Percentiles rank a stretch among this genome's conserved stretches.
Evolutionary conservation across 2,329 filamentous ascomycete species (phyloP).

Genomic region (Claviceps monticola): DNA sequence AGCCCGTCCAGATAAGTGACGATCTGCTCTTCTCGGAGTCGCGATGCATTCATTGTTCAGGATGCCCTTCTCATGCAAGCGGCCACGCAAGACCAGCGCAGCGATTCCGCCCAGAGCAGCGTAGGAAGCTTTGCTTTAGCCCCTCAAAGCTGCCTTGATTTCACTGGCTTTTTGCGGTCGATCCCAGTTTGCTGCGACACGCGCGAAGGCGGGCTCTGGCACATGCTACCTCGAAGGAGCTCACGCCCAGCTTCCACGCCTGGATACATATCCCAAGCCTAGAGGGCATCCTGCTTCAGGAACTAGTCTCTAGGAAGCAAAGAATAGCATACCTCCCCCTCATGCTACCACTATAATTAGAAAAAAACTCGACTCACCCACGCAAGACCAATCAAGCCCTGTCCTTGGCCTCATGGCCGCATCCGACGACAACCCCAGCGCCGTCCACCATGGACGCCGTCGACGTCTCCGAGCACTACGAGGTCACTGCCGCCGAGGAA

Average conservation of each 20-base stretch:
- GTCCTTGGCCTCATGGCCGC: constrained; percentile 19
- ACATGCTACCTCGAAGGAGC: too few relatives aligned
- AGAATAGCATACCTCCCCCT: too few relatives aligned
- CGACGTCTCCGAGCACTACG: constrained; percentile 48
- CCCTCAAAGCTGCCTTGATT: neutral
- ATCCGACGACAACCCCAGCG: constrained; percentile 9
- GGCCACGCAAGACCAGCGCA: neutral
- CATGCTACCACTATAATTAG: neutral
- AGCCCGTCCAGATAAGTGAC: neutral
- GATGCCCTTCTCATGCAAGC: neutral
- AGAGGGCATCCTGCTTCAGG: too few relatives aligned
- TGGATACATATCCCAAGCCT: too few relatives aligned
- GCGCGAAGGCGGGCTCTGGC: too few relatives aligned
- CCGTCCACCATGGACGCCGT: constrained; percentile 33
- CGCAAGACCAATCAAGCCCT: neutral
- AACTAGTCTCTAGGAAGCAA: too few relatives aligned
- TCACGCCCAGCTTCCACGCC: too few relatives aligned
- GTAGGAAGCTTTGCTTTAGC: neutral
- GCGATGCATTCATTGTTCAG: too few relatives aligned
- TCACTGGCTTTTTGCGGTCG: neutral
- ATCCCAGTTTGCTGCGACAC: too few relatives aligned
- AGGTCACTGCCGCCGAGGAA: constrained; percentile 38
- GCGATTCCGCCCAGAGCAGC: neutral
- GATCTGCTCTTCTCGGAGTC: neutral
- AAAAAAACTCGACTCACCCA: neutral